A percentile compares a stretch with the other conserved stretches of the same genome.
Conservation (phyloP, 306 rosid genomes). For the Vigna nakashimae region DNA sequence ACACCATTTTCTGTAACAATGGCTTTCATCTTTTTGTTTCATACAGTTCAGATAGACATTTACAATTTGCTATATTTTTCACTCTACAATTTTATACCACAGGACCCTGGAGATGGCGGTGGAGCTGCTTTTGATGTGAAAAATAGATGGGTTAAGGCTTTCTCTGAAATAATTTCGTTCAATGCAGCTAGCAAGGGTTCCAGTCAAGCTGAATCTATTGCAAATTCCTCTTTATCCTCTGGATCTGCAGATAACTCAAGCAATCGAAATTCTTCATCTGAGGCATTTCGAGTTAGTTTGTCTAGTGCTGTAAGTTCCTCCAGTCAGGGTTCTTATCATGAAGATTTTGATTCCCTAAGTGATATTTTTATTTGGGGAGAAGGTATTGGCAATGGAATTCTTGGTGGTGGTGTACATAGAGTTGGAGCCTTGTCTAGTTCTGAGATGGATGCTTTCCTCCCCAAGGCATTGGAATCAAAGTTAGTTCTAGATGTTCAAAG, state of each 20-base stretch:
- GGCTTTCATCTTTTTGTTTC: conserved; percentile 39
- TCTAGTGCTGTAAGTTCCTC: conserved; percentile 97
- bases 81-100: conserved; percentile 40
- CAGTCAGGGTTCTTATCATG: conserved; percentile 86
- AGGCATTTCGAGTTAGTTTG: conserved; percentile 79
- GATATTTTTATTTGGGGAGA: conserved; percentile 95
- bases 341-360: conserved; percentile 80
- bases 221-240: conserved; percentile 59
- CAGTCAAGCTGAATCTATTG: conserved; percentile 59
- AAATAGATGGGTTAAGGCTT: conserved; percentile 78
- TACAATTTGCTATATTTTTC: conserved; percentile 27
- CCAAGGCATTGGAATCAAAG: conserved; percentile 87
- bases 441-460: conserved; percentile 78
- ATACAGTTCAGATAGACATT: conserved; percentile 38
- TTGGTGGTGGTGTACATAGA: conserved; percentile 78
- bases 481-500: conserved; percentile 87
- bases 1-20: conserved; percentile 66
- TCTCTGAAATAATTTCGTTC: conserved; percentile 76
- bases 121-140: conserved; percentile 59
- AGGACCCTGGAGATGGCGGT: conserved; percentile 76
- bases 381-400: conserved; percentile 73
- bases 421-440: conserved; percentile 60
- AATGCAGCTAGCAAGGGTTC: conserved; percentile 59
- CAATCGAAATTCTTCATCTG: conserved; percentile 76
- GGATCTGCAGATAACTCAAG: conserved; percentile 70